Conservation (phyloP, 768 basidiomycete genomes). For the Tubosaeta brunneosetosa region DNA sequence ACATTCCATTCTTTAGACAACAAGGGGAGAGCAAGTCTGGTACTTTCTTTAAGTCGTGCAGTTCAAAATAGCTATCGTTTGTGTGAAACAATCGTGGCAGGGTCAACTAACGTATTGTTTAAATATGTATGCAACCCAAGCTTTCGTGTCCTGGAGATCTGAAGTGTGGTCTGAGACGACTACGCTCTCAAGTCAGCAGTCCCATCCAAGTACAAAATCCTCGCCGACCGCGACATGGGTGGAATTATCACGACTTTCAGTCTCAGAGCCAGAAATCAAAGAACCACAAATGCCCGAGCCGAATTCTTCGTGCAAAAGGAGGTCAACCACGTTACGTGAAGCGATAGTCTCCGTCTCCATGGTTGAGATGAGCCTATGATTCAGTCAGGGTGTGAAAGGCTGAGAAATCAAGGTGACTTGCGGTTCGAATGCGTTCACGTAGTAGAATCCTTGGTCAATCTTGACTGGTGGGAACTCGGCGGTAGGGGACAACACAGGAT, state of each 20-base stretch:
- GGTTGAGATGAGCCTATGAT: slow-evolving; percentile 69
- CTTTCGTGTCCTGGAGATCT: neutral
- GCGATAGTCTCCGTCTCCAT: slow-evolving; percentile 94
- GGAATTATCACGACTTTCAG: slow-evolving; percentile 7
- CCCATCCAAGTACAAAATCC: slow-evolving; percentile 69
- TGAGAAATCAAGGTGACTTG: slow-evolving; percentile 36
- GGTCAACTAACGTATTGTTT: neutral
- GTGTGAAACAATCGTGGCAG: neutral
- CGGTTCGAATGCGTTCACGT: slow-evolving; percentile 91
- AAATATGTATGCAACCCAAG: slow-evolving; percentile 2
- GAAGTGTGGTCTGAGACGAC: neutral
- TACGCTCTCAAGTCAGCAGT: slow-evolving; percentile 44
- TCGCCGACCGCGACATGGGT: slow-evolving; percentile 19
- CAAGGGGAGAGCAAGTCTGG: neutral
- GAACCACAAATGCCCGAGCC: slow-evolving; percentile 63
- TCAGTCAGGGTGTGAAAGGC: slow-evolving; percentile 1
- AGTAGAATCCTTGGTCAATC: slow-evolving; percentile 77
- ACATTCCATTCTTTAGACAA: neutral
- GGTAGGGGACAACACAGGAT: slow-evolving; percentile 68
- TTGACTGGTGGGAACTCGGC: slow-evolving; percentile 69
- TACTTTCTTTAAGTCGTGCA: neutral
- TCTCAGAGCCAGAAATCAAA: slow-evolving; percentile 26
- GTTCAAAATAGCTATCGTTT: neutral
- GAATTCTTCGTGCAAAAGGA: slow-evolving; percentile 72
- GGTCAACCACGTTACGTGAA: slow-evolving; percentile 77